Base-by-base conservation (phyloP, 768 basidiomycete genomes). In the Boletus sensibilis region DNA sequence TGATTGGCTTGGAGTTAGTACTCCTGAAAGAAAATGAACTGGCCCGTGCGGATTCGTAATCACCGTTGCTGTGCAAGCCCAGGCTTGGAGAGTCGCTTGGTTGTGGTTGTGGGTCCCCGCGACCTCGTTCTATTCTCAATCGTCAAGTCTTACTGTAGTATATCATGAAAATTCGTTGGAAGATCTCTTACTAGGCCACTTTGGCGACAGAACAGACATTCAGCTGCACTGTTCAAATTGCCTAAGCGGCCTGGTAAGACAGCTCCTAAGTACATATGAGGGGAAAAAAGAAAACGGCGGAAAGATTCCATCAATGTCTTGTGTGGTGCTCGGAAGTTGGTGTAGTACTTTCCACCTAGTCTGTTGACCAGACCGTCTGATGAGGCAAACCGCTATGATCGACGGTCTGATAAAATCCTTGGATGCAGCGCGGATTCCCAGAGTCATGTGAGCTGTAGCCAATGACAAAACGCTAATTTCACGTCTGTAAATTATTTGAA, bases 31-130 rank as follows among this genome's bases (percentile, higher is more conserved):
- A 39, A 42, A 27, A 21, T 11, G 29, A 41, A 27, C 9, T 57
- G 63, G 63, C 29, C 63, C 56, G 63, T 65, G 63, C 63, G 40
- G 41, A 43, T 33, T 34, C 27, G 33, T 50, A 47, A 59, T 52
- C 50, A 21, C 31, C 29, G 21, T 58, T 60, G 47, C 51, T 52
- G 45, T 60, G 51, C 48, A n/a, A n/a, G 37, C 21, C 33, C 10
- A 43, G 16, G 42, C 7, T 29, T 12, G 44, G 40, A 41, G 40
- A 21, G 21, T 20, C 6, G 12, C 13, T 46, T 13, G 12, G 20
- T 33, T 21, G 27, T 33, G n/a, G n/a, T 13, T 46, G n/a, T n/a
- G 39, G 5, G 38, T 10, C n/a, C 23, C 5, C 21, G 7, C n/a
- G n/a, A 29, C n/a, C 31, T 21, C 8, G 13, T 11, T 29, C 29